Percentiles rank a stretch among this genome's conserved stretches.
Evolutionary conservation across 768 basidiomycete genomes (phyloP).

Genomic region (Strobilomyces echinocephalus): DNA sequence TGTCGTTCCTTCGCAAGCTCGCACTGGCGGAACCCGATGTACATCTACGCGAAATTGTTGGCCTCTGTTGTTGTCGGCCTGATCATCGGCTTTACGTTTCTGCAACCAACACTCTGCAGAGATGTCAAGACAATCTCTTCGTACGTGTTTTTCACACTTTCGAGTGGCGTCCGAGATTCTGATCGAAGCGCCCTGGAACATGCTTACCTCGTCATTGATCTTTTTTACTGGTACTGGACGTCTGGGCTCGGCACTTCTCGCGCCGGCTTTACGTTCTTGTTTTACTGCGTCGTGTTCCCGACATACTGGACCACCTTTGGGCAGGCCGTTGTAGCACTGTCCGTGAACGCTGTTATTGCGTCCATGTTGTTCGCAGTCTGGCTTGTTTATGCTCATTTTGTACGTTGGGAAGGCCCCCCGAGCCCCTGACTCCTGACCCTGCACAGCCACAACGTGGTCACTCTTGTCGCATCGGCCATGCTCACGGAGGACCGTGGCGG

Average conservation of each 20-base stretch:
- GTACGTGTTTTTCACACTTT: conserved; percentile 15
- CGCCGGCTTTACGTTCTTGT: too few relatives aligned
- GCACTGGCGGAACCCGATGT: conserved; percentile 37
- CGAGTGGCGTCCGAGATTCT: conserved; percentile 42
- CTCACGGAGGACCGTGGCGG: not conserved
- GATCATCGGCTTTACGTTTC: conserved; percentile 42
- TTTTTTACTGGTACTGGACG: conserved; percentile 45
- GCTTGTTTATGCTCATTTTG: conserved; percentile 40
- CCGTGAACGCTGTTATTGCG: conserved; percentile 39
- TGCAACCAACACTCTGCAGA: conserved; percentile 21
- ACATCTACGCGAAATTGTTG: conserved; percentile 33
- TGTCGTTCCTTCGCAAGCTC: too few relatives aligned
- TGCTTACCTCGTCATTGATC: conserved; percentile 36
- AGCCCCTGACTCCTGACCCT: too few relatives aligned
- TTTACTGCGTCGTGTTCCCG: too few relatives aligned
- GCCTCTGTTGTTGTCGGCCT: conserved; percentile 24
- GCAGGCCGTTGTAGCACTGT: conserved; percentile 32
- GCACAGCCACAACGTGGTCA: too few relatives aligned
- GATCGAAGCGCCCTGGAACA: conserved; percentile 43
- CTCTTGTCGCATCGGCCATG: not conserved
- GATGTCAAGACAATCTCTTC: conserved; percentile 33
- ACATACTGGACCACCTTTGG: conserved; percentile 39
- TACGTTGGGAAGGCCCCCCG: too few relatives aligned
- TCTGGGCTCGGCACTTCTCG: conserved; percentile 30
- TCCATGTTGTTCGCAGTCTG: conserved; percentile 29